Evolutionary conservation across 2,329 filamentous ascomycete species (phyloP).

Genomic region (Neonectria faginata): DNA sequence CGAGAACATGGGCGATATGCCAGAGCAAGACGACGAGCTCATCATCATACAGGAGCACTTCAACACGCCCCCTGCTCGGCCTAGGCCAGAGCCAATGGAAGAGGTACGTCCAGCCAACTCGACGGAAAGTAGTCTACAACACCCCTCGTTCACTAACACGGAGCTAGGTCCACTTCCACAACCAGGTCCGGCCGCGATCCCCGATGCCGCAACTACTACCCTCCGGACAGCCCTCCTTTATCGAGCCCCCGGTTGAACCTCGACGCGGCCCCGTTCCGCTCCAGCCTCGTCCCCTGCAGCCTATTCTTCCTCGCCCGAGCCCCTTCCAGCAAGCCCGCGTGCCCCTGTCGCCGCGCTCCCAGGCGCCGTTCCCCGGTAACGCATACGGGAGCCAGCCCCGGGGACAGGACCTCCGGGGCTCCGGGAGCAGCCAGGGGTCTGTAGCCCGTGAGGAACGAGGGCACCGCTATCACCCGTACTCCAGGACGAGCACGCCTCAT

Average conservation of each 20-base stretch:
- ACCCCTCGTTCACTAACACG: neutral
- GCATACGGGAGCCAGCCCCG: neutral
- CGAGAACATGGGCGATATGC: neutral
- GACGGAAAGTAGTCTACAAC: neutral
- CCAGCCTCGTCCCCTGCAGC: neutral
- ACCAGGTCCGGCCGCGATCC: neutral
- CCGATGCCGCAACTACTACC: neutral
- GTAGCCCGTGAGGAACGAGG: neutral
- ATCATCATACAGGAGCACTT: neutral
- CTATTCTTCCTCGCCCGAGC: neutral
- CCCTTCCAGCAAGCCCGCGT: neutral
- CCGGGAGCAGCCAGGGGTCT: neutral
- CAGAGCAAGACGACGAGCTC: neutral
- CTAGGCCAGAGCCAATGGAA: neutral
- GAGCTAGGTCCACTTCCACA: neutral
- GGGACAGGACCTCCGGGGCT: neutral
- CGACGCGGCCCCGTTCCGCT: neutral
- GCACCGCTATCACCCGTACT: conserved; percentile 9
- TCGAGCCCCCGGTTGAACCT: neutral
- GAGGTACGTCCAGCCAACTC: neutral
- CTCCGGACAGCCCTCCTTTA: neutral
- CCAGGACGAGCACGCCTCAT: neutral
- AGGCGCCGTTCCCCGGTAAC: neutral
- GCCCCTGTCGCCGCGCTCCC: neutral
- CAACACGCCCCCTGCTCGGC: neutral